Evolutionary conservation across 2,329 filamentous ascomycete species (phyloP).

Genomic region (Endocalyx cinctus): DNA sequence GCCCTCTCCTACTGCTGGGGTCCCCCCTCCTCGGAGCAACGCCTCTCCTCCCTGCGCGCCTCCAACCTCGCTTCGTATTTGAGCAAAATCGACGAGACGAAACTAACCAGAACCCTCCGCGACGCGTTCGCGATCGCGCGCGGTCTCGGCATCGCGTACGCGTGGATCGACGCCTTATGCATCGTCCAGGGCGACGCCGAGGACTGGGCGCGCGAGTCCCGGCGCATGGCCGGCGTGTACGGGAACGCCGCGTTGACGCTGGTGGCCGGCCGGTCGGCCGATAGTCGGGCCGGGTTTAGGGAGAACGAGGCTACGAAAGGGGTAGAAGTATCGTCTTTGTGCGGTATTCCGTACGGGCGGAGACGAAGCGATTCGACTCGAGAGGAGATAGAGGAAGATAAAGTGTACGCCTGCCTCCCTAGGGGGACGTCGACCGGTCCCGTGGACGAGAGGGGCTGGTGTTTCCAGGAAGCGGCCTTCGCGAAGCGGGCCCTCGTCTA

Average conservation of each 20-base stretch:
- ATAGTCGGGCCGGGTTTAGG: conserved; percentile 12
- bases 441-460: conserved; percentile 13
- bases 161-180: conserved; percentile 15
- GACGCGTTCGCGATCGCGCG: conserved; percentile 11
- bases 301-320: conserved; percentile 5
- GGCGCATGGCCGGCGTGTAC: conserved; percentile 11
- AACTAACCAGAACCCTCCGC: conserved; percentile 10
- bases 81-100: conserved; percentile 10
- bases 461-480: conserved; percentile 16
- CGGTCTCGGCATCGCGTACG: conserved; percentile 12
- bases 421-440: conserved; percentile 5
- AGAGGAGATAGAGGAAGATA: conserved; percentile 4
- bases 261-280: conserved; percentile 10
- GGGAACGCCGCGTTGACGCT: conserved; percentile 12
- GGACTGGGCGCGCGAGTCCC: conserved; percentile 11
- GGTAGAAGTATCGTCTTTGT: too few relatives aligned
- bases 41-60: too few relatives aligned
- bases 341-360: conserved; percentile 6
- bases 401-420: conserved; percentile 8
- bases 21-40: too few relatives aligned
- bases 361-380: background rate
- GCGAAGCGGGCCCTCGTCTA: conserved; percentile 13
- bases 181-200: conserved; percentile 11
- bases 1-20: conserved; percentile 22
- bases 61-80: conserved; percentile 4